Evolutionary conservation across 768 basidiomycete species (phyloP).

Genomic region (Boletus rufocinnamomeus): DNA sequence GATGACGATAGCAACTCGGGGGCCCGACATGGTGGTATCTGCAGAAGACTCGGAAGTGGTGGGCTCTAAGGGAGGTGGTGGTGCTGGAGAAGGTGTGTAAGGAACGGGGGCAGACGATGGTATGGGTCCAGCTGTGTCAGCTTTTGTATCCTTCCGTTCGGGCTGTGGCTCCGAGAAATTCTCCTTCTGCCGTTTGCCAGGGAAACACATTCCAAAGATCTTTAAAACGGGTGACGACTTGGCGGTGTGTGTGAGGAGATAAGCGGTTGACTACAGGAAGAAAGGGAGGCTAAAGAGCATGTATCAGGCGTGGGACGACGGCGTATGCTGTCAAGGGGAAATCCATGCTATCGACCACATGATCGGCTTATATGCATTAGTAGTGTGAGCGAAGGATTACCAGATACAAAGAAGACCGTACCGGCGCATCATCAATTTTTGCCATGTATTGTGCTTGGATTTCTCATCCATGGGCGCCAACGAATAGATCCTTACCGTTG

Average conservation of each 20-base stretch:
- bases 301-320: constrained; percentile 32
- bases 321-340: constrained; percentile 10
- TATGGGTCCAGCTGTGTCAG: constrained; percentile 1
- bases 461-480: constrained; percentile 16
- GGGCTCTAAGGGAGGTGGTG: constrained; percentile 1
- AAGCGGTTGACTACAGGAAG: not conserved
- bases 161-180: constrained; percentile 35
- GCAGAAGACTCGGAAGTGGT: not conserved
- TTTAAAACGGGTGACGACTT: not conserved
- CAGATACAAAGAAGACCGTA: constrained; percentile 7
- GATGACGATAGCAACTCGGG: constrained; percentile 48
- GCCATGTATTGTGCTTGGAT: not conserved
- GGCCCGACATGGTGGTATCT: constrained; percentile 23
- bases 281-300: not conserved
- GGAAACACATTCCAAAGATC: constrained; percentile 39
- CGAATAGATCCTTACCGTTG: not conserved
- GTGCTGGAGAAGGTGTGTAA: constrained; percentile 1
- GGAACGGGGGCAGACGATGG: constrained; percentile 7
- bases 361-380: constrained; percentile 17
- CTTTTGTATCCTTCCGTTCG: constrained; percentile 16
- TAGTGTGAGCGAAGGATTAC: not conserved
- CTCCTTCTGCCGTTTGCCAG: constrained; percentile 39
- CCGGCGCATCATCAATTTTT: constrained; percentile 1
- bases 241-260: constrained; percentile 14
- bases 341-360: constrained; percentile 14